Evolutionary conservation across 1,284 basidiomycete species (phyloP).

Genomic region (Stygiomarasmius scandens): DNA sequence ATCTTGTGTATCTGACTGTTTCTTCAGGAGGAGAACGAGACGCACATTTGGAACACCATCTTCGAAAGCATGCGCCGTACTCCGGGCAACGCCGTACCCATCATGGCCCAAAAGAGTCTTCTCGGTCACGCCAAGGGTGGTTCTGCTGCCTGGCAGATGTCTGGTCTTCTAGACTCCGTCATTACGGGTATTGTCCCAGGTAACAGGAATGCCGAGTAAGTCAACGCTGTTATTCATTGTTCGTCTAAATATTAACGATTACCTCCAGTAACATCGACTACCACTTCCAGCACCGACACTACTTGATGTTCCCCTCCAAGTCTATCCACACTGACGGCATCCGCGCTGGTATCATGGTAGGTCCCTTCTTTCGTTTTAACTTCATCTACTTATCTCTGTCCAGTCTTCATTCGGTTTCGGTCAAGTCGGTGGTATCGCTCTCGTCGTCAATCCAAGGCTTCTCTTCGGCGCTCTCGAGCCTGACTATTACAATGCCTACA

Average conservation of each 20-base stretch:
- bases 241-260: conserved; percentile 23
- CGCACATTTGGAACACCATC: conserved; percentile 94
- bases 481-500: conserved; percentile 77
- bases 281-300: conserved; percentile 87
- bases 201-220: conserved; percentile 92
- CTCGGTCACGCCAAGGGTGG: conserved; percentile 97
- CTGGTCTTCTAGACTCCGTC: conserved; percentile 89
- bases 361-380: conserved; percentile 19
- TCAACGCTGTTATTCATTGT: conserved; percentile 17
- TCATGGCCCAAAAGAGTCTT: conserved; percentile 97
- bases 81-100: conserved; percentile 92
- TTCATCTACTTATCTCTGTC: conserved; percentile 17
- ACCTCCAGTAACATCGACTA: conserved; percentile 84
- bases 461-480: conserved; percentile 84
- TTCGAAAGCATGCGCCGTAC: conserved; percentile 88
- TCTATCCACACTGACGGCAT: conserved; percentile 93
- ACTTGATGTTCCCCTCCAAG: conserved; percentile 97
- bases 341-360: conserved; percentile 85
- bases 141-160: conserved; percentile 97
- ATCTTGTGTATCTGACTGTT: conserved; percentile 7
- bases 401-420: conserved; percentile 98
- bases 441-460: conserved; percentile 91
- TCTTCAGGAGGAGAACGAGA: conserved; percentile 91
- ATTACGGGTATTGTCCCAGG: conserved; percentile 91
- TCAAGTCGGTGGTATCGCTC: conserved; percentile 93